Evolutionary conservation across 768 basidiomycete species (phyloP).

Genomic region (Guyanaporus albipodus): DNA sequence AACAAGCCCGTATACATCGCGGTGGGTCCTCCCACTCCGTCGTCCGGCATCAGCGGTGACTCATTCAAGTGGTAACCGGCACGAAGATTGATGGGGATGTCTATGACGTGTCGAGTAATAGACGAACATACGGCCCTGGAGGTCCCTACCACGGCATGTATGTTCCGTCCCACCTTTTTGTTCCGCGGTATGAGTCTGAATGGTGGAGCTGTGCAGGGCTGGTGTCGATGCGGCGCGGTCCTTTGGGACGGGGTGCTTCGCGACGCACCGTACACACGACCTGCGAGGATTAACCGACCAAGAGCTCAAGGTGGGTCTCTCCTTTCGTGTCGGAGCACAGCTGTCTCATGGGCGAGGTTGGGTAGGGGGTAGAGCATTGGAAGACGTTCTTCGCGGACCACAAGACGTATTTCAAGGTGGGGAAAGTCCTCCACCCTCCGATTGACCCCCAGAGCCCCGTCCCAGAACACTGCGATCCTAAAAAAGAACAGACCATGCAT

Average conservation of each 20-base stretch:
- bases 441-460: slow-evolving; percentile 76
- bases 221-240: slow-evolving; percentile 89
- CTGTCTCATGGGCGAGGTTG: not conserved
- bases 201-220: slow-evolving; percentile 45
- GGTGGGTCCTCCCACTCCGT: slow-evolving; percentile 41
- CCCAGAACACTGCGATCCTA: slow-evolving; percentile 68
- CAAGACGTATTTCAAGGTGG: slow-evolving; percentile 74
- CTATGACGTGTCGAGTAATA: slow-evolving; percentile 82
- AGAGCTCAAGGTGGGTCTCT: slow-evolving; percentile 69
- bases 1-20: slow-evolving; percentile 79
- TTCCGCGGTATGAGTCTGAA: slow-evolving; percentile 24
- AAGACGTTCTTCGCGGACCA: slow-evolving; percentile 84
- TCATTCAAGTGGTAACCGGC: slow-evolving; percentile 8
- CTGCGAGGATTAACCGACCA: slow-evolving; percentile 70
- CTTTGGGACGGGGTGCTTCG: slow-evolving; percentile 92
- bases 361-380: slow-evolving; percentile 79
- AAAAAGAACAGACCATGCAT: slow-evolving; percentile 40
- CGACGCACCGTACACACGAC: slow-evolving; percentile 87
- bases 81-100: slow-evolving; percentile 86
- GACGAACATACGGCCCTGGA: slow-evolving; percentile 80
- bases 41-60: not conserved
- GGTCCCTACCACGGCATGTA: slow-evolving; percentile 78
- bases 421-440: slow-evolving; percentile 68
- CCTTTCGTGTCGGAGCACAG: not conserved
- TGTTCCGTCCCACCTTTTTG: slow-evolving; percentile 12